Base-by-base conservation (phyloP, 106 monocot species). In the Posidonia australis region DNA sequence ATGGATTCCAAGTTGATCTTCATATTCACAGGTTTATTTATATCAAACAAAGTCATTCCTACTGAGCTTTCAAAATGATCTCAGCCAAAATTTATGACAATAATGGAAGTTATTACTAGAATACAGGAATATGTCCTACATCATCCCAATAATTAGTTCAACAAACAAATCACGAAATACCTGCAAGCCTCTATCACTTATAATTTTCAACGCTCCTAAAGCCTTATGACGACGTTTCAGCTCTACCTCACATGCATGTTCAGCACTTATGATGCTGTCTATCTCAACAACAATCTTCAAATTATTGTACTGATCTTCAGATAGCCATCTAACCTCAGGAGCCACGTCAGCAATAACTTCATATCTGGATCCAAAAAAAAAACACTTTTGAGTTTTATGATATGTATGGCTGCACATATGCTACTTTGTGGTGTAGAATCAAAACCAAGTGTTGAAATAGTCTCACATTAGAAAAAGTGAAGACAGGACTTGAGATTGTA, bases 121-220 rank as follows among this genome's bases (percentile, higher is more conserved):
- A 49, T 49, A 49, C 1, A 36, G 36, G 7, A 2, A 36, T 36
- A 36, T 7, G 7, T 36, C 36, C 36, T 36, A 36, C 36, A 36
- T 36, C 36, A 36, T 2, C 36, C 36, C 2, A 7, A 36, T 36
- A 36, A 36, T 4, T 36, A n/a, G 13, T 17, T 49, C 48, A n/a
- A 49, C 48, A 49, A 17, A 49, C 2, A 9, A 16, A 49, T 49
- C 48, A 49, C 1, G 48, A 42, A 27, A 29, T 76, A 96, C 94
- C 90, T 90, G 74, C 64, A 96, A 79, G 31, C 94, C 94, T 78
- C 94, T 90, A 31, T 96, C 87, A 68, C 84, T 74, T 66, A 96
- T 80, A 51, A 96, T 84, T 78, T 62, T 82, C 28, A 90, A 73
- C 44, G 80, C 53, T 64, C 94, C 94, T 44, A 87, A 75, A 64